phyloP scores from a whole-genome alignment of 1,139 yeast genomes.

The Yamadazyma triangularis region DNA sequence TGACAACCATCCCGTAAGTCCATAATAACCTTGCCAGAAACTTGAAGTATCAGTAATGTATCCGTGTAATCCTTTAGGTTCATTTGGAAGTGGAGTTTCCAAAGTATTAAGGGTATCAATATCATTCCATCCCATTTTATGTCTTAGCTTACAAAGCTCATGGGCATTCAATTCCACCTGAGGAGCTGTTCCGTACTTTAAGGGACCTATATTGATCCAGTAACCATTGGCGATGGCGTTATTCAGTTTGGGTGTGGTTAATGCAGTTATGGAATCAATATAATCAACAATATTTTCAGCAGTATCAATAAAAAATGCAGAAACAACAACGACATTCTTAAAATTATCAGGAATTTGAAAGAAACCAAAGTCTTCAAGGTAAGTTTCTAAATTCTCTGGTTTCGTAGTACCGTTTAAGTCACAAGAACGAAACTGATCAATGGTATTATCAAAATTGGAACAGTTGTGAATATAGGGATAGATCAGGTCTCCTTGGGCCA shows the following conservation, averaged over 20 bases:
- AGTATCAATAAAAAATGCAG: conserved; percentile 80
- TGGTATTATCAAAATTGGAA: conserved; percentile 56
- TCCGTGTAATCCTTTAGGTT: conserved; percentile 24
- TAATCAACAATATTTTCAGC: conserved; percentile 79
- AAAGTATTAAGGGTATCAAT: conserved; percentile 35
- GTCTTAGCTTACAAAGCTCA: conserved; percentile 53
- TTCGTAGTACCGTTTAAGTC: conserved; percentile 27
- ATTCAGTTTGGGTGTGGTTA: conserved; percentile 26
- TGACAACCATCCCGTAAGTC: conserved; percentile 49
- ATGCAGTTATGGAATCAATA: conserved; percentile 52
- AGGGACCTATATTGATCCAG: conserved; percentile 86
- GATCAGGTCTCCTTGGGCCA: conserved; percentile 22
- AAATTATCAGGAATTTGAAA: conserved; percentile 29
- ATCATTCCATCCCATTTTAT: conserved; percentile 62
- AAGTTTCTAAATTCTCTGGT: conserved; percentile 48
- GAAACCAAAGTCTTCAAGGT: conserved; percentile 62
- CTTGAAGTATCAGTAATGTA: conserved; percentile 63
- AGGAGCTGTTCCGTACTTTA: conserved; percentile 87
- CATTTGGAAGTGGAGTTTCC: conserved; percentile 12
- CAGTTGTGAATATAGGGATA: conserved; percentile 70
- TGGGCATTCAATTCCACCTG: conserved; percentile 66
- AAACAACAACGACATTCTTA: conserved; percentile 50
- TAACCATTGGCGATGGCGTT: conserved; percentile 22
- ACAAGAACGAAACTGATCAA: conserved; percentile 51
- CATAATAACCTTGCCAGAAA: conserved; percentile 76